phyloP scores from a whole-genome alignment of 2,329 filamentous ascomycete genomes.

The Fusarium illudens region DNA sequence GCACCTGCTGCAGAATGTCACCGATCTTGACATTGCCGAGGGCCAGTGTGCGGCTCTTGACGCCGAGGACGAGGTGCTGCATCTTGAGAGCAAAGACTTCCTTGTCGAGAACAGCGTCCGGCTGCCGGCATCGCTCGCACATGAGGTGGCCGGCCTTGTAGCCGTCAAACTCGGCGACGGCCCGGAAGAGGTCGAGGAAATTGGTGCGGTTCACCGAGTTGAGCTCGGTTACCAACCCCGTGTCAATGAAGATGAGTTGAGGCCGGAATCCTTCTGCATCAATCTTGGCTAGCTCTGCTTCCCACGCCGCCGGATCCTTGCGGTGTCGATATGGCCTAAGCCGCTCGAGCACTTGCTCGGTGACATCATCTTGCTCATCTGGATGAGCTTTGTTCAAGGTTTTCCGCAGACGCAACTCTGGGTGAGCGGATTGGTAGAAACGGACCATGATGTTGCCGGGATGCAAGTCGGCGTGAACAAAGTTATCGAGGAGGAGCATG shows the following conservation, averaged over 20 bases:
- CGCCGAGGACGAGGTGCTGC: constrained; percentile 92
- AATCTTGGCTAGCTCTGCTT: constrained; percentile 75
- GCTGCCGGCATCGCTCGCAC: constrained; percentile 94
- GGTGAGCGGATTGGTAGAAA: constrained; percentile 85
- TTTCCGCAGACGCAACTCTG: constrained; percentile 62
- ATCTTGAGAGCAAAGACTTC: constrained; percentile 95
- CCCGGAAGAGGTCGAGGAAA: constrained; percentile 94
- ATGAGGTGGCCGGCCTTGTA: constrained; percentile 95
- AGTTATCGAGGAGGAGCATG: constrained; percentile 97
- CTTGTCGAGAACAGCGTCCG: constrained; percentile 84
- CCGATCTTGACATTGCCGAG: constrained; percentile 96
- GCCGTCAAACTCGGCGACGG: constrained; percentile 95
- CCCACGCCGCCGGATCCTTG: constrained; percentile 75
- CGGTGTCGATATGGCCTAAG: constrained; percentile 74
- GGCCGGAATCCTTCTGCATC: constrained; percentile 90
- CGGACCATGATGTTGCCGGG: constrained; percentile 99
- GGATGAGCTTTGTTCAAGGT: constrained; percentile 48
- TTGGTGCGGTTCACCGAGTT: constrained; percentile 87
- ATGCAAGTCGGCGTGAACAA: constrained; percentile 94
- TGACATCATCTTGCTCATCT: constrained; percentile 74
- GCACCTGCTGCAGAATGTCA: constrained; percentile 89
- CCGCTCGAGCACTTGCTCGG: constrained; percentile 83
- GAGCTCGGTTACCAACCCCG: constrained; percentile 91
- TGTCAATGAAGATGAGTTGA: constrained; percentile 97
- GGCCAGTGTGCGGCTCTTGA: constrained; percentile 90